Evolutionary conservation across 2,329 filamentous ascomycete species (phyloP), one percentile per base, ranked within the genome.

Genomic region (Diaporthe aspalathi): DNA sequence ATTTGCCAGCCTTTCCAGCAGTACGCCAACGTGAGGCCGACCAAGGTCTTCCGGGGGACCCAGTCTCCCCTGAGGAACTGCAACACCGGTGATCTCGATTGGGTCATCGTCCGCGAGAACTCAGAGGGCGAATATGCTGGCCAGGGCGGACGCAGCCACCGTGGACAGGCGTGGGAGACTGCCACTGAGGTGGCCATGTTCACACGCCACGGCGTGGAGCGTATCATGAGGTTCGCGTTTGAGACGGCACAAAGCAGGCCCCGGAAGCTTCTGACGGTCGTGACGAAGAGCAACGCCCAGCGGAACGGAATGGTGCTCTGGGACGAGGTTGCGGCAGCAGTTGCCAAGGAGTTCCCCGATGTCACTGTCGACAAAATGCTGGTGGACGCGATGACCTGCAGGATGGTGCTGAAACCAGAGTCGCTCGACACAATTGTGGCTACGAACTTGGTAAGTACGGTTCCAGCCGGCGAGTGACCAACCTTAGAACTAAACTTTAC

Each of bases 261-360:
- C 0, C 83, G 84, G 70, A 91, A 90, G 80, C 81, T 85, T 24
- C 77, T 92, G 29, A 91, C 89, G 0, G 84, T 91, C 2, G 90
- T 92, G 22, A 91, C 89, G 1, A 92, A 92, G 81, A 89, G 86
- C 69, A 92, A 92, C 77, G 89, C 89, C 0, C 89, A 91, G 79
- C 82, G 90, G 2, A 90, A 91, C 74, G 90, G 89, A 0, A 90
- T 92, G 88, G 90, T 92, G 0, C 84, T 92, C 74, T 91, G 90
- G 90, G 90, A 92, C 76, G 86, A 90, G 75, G 83, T 92, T 14
- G 88, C 88, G 0, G 78, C 79, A 1, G 81, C 84, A n/a, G 85
- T 91, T 17, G 84, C 85, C 0, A 83, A 80, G 69, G 88, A 90
- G 0, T 91, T 87, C 74, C 86, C 87, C 0, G 88, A 91, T 74